Evolutionary conservation across 768 basidiomycete species (phyloP).

Genomic region (Termitomyces sp.): DNA sequence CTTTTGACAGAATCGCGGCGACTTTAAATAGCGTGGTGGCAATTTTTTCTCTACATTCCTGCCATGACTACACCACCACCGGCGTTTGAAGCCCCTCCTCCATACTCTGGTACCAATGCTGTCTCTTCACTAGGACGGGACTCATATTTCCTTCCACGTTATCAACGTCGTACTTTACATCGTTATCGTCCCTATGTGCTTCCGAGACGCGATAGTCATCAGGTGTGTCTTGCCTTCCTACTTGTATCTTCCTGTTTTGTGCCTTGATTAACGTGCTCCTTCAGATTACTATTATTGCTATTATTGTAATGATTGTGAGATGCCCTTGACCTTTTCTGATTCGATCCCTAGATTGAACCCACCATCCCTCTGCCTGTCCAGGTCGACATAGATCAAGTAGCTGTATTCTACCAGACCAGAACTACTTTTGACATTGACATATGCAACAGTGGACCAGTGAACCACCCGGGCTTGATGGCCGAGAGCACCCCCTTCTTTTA

Average conservation of each 20-base stretch:
- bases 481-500: neutral
- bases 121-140: neutral
- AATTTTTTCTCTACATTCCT: neutral
- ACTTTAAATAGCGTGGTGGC: neutral
- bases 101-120: neutral
- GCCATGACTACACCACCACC: neutral
- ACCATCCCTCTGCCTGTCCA: too few species aligned
- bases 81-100: neutral
- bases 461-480: neutral
- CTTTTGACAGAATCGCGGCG: constrained; percentile 1
- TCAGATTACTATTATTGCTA: neutral
- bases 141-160: constrained; percentile 6
- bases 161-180: neutral
- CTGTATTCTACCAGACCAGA: neutral
- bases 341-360: neutral
- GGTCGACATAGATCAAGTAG: too few species aligned
- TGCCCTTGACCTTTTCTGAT: neutral
- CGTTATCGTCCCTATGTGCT: constrained; percentile 9
- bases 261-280: neutral
- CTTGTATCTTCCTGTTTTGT: neutral
- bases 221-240: neutral
- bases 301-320: neutral
- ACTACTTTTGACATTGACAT: neutral
- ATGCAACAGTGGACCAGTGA: too few species aligned
- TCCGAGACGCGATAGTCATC: neutral